Base-by-base conservation (phyloP, 352 stramenopile species). In the Phytophthora cactorum region DNA sequence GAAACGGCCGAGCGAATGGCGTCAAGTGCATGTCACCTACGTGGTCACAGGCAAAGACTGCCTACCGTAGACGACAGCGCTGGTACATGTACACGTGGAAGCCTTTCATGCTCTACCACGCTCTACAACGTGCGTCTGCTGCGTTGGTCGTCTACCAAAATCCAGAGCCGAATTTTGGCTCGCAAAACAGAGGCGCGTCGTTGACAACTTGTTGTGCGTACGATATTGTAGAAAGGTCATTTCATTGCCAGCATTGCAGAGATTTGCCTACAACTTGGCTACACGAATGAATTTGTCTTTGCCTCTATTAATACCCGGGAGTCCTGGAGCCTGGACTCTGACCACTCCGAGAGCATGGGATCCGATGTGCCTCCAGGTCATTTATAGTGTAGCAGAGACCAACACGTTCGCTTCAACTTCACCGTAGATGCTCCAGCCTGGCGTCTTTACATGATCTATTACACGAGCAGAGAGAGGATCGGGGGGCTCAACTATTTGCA, bases 211-310 rank as follows among this genome's bases (percentile, higher is more conserved):
- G 25, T 54, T 25, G 28, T 54, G 29, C 29, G 47, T 36, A 54
- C 29, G 10, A 41, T 54, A 54, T 14, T 28, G 28, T 46, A 68
- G 25, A 68, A 63, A 68, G 45, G 52, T 63, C 52, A 63, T 38
- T 51, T 8, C 25, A 25, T 22, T 28, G 22, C 32, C 39, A 15
- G 14, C 39, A 32, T 43, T 51, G 53, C 39, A 52, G 28, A 52
- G 45, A 54, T 55, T 45, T 55, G 45, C 43, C 41, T 34, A 53
- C 28, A 17, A 66, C 49, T 60, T 69, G 45, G 62, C 62, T 69
- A 64, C 62, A 69, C 62, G 51, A 69, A 64, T 50, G 53, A 69
- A 64, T 53, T 69, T 64, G 25, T 28, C 36, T n/a, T 43, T 12
- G 36, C 10, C 36, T 43, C 6, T 12, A 14, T 22, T 22, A 22